Percentiles rank a stretch among this genome's conserved stretches.
These are phyloP conservation scores for Aphanocladium album DNA, from an alignment of 2,329 filamentous ascomycete species.

Conservation along the genomic window DNA sequence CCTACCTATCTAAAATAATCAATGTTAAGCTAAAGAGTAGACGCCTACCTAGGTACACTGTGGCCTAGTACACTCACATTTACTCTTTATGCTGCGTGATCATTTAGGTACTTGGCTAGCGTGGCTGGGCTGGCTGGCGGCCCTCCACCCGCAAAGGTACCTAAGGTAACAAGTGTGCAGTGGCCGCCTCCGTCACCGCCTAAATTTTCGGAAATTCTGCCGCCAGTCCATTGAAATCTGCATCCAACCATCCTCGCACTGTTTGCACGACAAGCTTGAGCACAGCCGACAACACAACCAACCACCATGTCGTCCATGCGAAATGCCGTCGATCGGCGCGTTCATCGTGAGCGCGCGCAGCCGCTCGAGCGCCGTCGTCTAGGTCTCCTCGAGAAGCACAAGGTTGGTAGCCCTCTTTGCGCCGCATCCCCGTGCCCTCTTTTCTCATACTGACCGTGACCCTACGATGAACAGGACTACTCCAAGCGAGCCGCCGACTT, in stretches of 20 bases:
- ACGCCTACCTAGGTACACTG: no score
- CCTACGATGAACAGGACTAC: conserved; percentile 46
- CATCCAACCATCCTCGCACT: background rate
- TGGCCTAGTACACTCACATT: no score
- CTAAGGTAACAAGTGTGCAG: no score
- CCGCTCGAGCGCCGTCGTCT: conserved; percentile 77
- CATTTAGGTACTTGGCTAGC: no score
- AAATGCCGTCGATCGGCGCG: conserved; percentile 69
- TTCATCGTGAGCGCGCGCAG: conserved; percentile 87
- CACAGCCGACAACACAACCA: background rate
- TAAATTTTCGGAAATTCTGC: conserved; percentile 35
- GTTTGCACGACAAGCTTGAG: background rate
- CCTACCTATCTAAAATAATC: no score
- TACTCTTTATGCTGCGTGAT: no score
- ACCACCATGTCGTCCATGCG: conserved; percentile 50
- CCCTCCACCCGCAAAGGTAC: no score
- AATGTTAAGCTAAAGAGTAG: no score
- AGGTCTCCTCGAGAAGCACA: conserved; percentile 93
- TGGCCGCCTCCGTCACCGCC: conserved; percentile 26
- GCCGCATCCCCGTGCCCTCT: background rate
- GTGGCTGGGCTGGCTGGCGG: no score
- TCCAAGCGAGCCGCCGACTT: conserved; percentile 60
- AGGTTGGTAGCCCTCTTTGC: conserved; percentile 43
- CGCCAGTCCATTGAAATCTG: conserved; percentile 13
- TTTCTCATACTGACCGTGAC: background rate